Conservation (phyloP, 345 rosid genomes). For the Limnanthes douglasii region DNA sequence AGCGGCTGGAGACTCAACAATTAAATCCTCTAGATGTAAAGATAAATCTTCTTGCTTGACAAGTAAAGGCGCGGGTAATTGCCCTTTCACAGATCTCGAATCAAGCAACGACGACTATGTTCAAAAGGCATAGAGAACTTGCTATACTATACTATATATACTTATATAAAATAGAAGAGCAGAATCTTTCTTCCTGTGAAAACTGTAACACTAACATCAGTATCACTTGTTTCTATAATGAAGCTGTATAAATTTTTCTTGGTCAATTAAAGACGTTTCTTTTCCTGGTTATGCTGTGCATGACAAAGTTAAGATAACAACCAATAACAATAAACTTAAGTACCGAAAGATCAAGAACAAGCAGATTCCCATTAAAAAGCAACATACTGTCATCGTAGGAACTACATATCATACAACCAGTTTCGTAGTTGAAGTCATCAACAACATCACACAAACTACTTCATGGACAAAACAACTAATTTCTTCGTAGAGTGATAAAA, state of each 20-base stretch:
- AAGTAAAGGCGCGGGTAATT: too few species aligned
- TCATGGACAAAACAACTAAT: conserved; percentile 11
- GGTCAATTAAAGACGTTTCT: too few species aligned
- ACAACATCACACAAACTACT: conserved; percentile 7
- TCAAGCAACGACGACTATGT: too few species aligned
- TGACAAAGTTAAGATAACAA: background rate
- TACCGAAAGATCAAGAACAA: background rate
- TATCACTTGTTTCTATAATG: too few species aligned
- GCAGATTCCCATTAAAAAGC: too few species aligned
- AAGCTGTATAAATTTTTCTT: too few species aligned
- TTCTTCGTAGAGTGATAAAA: conserved; percentile 29
- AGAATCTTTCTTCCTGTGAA: too few species aligned
- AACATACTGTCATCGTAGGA: too few species aligned
- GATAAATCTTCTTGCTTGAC: conserved; percentile 8
- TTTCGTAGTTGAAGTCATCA: background rate
- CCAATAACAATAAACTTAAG: background rate
- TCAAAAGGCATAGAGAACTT: too few species aligned
- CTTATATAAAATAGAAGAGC: too few species aligned
- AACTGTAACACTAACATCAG: too few species aligned
- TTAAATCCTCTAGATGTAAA: conserved; percentile 20
- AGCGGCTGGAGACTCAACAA: conserved; percentile 6
- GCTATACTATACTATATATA: too few species aligned
- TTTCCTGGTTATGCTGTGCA: background rate
- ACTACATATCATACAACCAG: background rate
- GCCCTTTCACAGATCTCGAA: background rate